phyloP scores from a whole-genome alignment of 2,329 filamentous ascomycete genomes.

The Grosmannia clavigera region DNA sequence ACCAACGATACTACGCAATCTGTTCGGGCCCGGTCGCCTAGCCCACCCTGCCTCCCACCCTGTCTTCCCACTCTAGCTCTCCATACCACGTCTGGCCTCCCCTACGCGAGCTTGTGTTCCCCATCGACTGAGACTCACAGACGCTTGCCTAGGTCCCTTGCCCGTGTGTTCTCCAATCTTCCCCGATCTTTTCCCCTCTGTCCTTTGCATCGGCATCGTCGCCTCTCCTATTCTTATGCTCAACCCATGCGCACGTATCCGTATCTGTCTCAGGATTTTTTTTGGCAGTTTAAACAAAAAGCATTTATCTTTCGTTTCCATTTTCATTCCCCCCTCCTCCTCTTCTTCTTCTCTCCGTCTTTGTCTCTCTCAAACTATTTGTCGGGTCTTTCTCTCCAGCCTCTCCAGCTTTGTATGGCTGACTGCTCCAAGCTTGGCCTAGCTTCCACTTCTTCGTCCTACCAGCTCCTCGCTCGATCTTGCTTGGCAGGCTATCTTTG shows the following conservation, averaged over 20 bases:
- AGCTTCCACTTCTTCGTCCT: not conserved
- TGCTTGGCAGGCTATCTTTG: not conserved
- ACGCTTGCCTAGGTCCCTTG: constrained; percentile 1
- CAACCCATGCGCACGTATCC: not conserved
- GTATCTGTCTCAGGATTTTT: not conserved
- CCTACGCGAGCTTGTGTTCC: constrained; percentile 12
- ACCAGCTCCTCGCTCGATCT: not conserved
- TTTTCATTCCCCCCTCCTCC: too few relatives aligned
- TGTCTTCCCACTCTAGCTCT: not conserved
- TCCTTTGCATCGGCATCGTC: not conserved
- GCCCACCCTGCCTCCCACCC: not conserved
- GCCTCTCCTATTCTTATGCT: not conserved
- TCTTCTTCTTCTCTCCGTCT: not conserved
- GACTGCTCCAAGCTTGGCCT: not conserved
- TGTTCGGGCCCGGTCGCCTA: not conserved
- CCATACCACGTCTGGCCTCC: not conserved
- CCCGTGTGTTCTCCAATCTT: not conserved
- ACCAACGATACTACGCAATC: constrained; percentile 1
- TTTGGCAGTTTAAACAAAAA: not conserved
- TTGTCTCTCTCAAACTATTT: not conserved
- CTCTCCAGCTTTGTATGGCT: not conserved
- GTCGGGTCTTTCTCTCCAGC: not conserved
- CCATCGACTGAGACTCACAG: constrained; percentile 7
- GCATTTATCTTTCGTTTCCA: not conserved
- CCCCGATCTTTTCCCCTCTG: not conserved